These are phyloP conservation scores for Cenchrus purpureus DNA, from an alignment of 176 grass and related monocot species.

Conservation along the genomic window DNA sequence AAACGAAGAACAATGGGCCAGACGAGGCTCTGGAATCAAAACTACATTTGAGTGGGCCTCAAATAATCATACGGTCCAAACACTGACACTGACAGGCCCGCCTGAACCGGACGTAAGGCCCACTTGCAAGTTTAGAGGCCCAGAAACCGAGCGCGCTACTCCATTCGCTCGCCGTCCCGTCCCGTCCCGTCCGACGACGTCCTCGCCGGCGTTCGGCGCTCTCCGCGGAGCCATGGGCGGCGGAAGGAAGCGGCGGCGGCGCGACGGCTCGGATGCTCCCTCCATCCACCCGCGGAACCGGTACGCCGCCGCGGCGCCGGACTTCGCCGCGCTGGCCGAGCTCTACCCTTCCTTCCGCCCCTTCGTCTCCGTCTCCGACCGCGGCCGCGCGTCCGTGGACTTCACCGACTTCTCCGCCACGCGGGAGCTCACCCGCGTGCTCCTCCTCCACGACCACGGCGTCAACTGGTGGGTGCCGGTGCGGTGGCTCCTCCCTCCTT, in stretches of 20 bases:
- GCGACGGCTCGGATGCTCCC: conserved; percentile 44
- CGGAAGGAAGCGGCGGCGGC: conserved; percentile 46
- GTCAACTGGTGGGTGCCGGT: conserved; percentile 61
- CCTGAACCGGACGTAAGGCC: background rate
- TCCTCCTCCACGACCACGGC: conserved; percentile 90
- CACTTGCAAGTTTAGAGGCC: background rate
- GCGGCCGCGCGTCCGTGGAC: conserved; percentile 52
- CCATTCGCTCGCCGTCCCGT: background rate
- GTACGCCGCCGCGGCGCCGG: conserved; percentile 72
- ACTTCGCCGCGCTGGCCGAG: conserved; percentile 72
- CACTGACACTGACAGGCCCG: too few species aligned
- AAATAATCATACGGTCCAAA: background rate
- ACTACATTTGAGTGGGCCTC: background rate
- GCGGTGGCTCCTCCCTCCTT: background rate
- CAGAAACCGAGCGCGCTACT: background rate
- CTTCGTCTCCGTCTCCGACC: conserved; percentile 57
- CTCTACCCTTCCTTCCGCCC: conserved; percentile 84
- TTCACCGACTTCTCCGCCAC: conserved; percentile 68
- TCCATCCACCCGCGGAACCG: conserved; percentile 79
- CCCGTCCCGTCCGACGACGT: background rate
- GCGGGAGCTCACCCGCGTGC: conserved; percentile 88
- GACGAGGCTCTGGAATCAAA: background rate
- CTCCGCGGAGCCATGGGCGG: conserved; percentile 34
- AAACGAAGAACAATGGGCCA: background rate
- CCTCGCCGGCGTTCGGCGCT: background rate